Base-by-base conservation (phyloP, 805 yeast genomes). In the Myxozyma lipomycoides region DNA sequence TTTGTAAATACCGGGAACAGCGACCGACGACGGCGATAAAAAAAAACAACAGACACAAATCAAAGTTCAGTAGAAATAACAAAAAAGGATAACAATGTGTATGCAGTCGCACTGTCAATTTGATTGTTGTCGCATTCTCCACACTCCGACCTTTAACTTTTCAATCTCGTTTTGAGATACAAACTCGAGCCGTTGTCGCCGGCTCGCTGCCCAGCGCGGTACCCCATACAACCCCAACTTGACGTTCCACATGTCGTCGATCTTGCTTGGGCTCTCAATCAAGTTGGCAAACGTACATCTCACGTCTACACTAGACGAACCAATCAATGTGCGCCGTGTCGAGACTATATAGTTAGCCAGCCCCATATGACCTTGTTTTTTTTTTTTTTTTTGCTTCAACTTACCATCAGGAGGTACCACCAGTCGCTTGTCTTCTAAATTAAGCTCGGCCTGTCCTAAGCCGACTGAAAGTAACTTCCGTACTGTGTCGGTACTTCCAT, bases 231-330 rank as follows among this genome's bases (percentile, higher is more conserved):
- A 28, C 15, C 42, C 55, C 1, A 45, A 30, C 24, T 45, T 41
- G 19, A 55, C 53, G 22, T 55, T 55, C 59, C 59, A 55, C 23
- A 55, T 26, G 10, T 52, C 47, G 18, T 38, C 48, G 4, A 35
- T 44, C 15, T 35, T 32, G 9, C 26, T 12, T 2, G 59, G 59
- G 18, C 22, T 39, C 38, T 55, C 58, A 5, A 55, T 50, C n/a
- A 41, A 32, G 17, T 41, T 41, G 7, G 51, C 55, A 3, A 55
- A 26, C 41, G 47, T 48, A 18, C 49, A 44, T 12, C 49, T 49
- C n/a, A 55, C 37, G 25, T 55, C 59, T 15, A 45, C 53, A 17
- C 41, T 21, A 21, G 53, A 44, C 7, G 50, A 37, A 25, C 43
- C 43, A 7, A 55, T 34, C 48, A 36, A 43, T 18, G 45, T 43